Percentiles rank a stretch among this genome's conserved stretches.
Conservation (phyloP, 805 yeast species). For the Yarrowia phangngaensis region DNA sequence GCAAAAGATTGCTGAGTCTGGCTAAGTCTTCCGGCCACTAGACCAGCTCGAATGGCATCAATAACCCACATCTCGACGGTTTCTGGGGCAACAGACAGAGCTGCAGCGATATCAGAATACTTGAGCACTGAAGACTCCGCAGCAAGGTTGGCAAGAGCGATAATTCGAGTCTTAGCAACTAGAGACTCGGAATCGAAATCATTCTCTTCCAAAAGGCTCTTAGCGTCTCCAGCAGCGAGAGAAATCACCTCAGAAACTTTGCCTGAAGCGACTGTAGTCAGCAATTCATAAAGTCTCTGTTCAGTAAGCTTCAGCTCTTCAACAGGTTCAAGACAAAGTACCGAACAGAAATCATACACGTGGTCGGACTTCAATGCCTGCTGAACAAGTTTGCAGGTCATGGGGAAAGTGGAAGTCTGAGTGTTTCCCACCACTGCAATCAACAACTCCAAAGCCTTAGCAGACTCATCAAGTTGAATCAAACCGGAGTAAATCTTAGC, state of each 20-base stretch:
- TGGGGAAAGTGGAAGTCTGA: conserved; percentile 27
- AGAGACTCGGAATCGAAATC: conserved; percentile 28
- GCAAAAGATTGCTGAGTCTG: conserved; percentile 41
- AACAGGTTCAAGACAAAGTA: conserved; percentile 37
- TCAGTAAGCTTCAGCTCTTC: conserved; percentile 31
- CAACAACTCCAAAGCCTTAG: conserved; percentile 32
- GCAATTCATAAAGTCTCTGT: conserved; percentile 33
- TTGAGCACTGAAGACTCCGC: conserved; percentile 31
- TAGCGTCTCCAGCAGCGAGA: conserved; percentile 2
- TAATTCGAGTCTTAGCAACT: conserved; percentile 35
- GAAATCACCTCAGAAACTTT: conserved; percentile 33
- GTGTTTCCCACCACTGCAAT: conserved; percentile 29
- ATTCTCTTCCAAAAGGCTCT: conserved; percentile 26
- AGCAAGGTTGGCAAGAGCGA: conserved; percentile 37
- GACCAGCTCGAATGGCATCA: conserved; percentile 44
- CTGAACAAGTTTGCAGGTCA: conserved; percentile 34
- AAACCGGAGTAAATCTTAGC: conserved; percentile 34
- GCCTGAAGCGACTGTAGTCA: conserved; percentile 37
- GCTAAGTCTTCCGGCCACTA: conserved; percentile 44
- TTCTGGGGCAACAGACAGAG: conserved; percentile 36
- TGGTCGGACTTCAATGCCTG: conserved; percentile 33
- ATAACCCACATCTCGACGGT: conserved; percentile 44
- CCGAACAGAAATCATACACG: conserved; percentile 36
- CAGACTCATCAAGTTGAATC: conserved; percentile 29
- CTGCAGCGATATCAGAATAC: conserved; percentile 38